phyloP scores from a whole-genome alignment of 495 filamentous ascomycete genomes.

The Penicillium cataractarum region DNA sequence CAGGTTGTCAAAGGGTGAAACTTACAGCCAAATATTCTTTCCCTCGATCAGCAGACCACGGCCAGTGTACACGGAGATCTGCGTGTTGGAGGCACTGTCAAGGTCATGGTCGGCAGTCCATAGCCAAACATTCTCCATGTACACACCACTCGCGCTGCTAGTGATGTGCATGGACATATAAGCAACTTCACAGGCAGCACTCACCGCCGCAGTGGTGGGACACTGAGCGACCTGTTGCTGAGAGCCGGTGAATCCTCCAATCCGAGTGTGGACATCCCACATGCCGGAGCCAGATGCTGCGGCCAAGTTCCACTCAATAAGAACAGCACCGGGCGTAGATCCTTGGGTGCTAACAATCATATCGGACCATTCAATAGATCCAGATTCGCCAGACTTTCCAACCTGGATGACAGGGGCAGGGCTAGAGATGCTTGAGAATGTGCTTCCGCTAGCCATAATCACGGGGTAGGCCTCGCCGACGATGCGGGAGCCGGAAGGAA shows the following conservation, averaged over 20 bases:
- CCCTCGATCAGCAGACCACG: slow-evolving; percentile 68
- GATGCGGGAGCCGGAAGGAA: slow-evolving; percentile 48
- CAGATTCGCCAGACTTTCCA: slow-evolving; percentile 56
- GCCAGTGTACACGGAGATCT: slow-evolving; percentile 71
- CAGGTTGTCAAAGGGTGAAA: background rate
- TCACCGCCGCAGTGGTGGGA: slow-evolving; percentile 41
- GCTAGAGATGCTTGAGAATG: slow-evolving; percentile 62
- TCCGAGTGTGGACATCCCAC: slow-evolving; percentile 62
- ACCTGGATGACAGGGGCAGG: slow-evolving; percentile 68
- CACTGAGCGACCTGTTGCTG: slow-evolving; percentile 53
- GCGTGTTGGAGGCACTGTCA: slow-evolving; percentile 57
- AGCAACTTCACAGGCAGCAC: slow-evolving; percentile 60
- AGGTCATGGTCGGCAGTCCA: slow-evolving; percentile 79
- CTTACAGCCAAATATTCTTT: slow-evolving; percentile 59
- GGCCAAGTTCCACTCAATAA: slow-evolving; percentile 76
- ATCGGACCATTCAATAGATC: slow-evolving; percentile 61
- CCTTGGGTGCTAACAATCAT: slow-evolving; percentile 65
- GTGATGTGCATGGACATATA: slow-evolving; percentile 73
- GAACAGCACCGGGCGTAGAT: slow-evolving; percentile 62
- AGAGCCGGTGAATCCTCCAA: slow-evolving; percentile 60
- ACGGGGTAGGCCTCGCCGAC: slow-evolving; percentile 62
- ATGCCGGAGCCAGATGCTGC: slow-evolving; percentile 50
- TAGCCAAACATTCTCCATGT: slow-evolving; percentile 71
- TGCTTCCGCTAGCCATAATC: slow-evolving; percentile 64
- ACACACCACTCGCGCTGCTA: slow-evolving; percentile 47